Evolutionary conservation across 2,329 filamentous ascomycete species (phyloP).

Genomic region (Botrytis porri): DNA sequence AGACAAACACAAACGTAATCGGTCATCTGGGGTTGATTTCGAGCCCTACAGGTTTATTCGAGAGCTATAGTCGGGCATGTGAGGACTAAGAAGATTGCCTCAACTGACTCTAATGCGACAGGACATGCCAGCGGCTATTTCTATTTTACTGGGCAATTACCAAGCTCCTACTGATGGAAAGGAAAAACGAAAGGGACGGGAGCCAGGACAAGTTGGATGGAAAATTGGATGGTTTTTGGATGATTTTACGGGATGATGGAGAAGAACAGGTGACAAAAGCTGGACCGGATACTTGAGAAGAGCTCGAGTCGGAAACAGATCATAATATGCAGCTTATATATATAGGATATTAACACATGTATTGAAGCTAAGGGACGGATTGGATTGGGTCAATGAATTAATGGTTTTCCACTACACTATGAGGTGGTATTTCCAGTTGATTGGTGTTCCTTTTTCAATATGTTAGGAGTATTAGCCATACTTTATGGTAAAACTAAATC

Average conservation of each 20-base stretch:
- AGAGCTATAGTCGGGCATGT: slow-evolving; percentile 51
- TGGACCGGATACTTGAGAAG: not conserved
- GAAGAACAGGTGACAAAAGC: slow-evolving; percentile 22
- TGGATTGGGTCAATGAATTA: not conserved
- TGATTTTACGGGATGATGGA: slow-evolving; percentile 23
- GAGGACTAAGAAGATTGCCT: slow-evolving; percentile 39
- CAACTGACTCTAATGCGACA: slow-evolving; percentile 38
- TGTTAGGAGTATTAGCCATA: not conserved
- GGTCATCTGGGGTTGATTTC: slow-evolving; percentile 19
- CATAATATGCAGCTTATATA: not conserved
- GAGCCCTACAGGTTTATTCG: slow-evolving; percentile 43
- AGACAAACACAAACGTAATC: not conserved
- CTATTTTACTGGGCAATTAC: slow-evolving; percentile 23
- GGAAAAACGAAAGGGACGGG: not conserved
- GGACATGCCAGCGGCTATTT: slow-evolving; percentile 24
- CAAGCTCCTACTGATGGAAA: slow-evolving; percentile 3
- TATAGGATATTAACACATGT: not conserved
- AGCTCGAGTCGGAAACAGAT: not conserved
- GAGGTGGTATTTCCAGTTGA: not conserved
- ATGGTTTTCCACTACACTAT: not conserved
- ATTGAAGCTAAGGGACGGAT: not conserved
- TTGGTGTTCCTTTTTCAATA: not conserved
- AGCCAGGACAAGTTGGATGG: slow-evolving; percentile 11
- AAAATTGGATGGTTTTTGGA: slow-evolving; percentile 26
- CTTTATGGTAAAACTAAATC: not conserved